These are phyloP conservation scores for Coemansia sp. DNA, from an alignment of 192 early-diverging fungal genomes.

Conservation along the genomic window DNA sequence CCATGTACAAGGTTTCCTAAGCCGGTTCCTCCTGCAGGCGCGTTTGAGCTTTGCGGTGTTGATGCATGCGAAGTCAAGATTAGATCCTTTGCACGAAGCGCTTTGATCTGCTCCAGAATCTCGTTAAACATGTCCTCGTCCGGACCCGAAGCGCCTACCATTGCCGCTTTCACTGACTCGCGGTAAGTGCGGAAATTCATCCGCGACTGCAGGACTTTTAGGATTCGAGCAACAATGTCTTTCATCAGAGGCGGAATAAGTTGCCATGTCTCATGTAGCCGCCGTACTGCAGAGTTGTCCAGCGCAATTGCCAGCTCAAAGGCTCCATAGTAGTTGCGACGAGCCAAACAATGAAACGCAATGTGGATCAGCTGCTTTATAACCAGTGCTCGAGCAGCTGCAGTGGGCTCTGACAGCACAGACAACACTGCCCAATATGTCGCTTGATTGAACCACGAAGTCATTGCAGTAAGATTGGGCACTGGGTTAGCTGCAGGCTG, in stretches of 20 bases:
- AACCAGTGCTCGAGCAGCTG: conserved; percentile 41
- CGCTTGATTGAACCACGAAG: conserved; percentile 57
- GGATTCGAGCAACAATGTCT: conserved; percentile 43
- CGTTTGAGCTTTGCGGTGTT: conserved; percentile 10
- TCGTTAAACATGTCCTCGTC: conserved; percentile 49
- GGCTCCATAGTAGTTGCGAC: conserved; percentile 54
- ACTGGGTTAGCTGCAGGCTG: conserved; percentile 31
- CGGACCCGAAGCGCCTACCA: conserved; percentile 39
- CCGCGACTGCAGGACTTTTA: conserved; percentile 46
- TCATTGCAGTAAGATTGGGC: conserved; percentile 49
- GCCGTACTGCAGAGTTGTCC: conserved; percentile 51
- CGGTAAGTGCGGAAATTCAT: conserved; percentile 55
- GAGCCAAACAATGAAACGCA: conserved; percentile 54
- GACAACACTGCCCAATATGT: conserved; percentile 54
- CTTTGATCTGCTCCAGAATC: conserved; percentile 44
- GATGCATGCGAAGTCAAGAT: conserved; percentile 24
- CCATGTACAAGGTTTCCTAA: conserved; percentile 44
- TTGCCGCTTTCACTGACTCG: conserved; percentile 52
- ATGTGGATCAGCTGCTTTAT: conserved; percentile 53
- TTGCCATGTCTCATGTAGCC: conserved; percentile 53
- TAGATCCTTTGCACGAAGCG: conserved; percentile 44
- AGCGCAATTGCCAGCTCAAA: conserved; percentile 56
- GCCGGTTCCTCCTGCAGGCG: conserved; percentile 17
- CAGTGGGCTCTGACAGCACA: conserved; percentile 45
- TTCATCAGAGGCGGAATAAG: conserved; percentile 45